Evolutionary conservation across 2,329 filamentous ascomycete species (phyloP).

Genomic region (Botrytis medusae): DNA sequence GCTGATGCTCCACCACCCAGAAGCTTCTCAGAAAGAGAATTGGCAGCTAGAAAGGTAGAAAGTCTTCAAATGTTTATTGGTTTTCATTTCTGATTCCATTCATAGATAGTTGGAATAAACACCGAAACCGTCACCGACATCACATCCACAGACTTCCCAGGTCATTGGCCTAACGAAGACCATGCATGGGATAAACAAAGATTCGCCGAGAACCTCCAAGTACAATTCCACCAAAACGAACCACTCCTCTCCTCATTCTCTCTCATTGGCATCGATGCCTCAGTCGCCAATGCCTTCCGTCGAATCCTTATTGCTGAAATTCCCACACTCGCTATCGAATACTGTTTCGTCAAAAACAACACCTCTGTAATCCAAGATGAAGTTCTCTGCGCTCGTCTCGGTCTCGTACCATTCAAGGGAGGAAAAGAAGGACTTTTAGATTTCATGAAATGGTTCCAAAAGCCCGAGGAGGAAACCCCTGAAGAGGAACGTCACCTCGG

Average conservation of each 20-base stretch:
- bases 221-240: conserved; percentile 84
- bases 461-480: conserved; percentile 62
- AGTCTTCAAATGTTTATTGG: conserved; percentile 5
- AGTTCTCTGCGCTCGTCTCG: conserved; percentile 85
- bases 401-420: conserved; percentile 85
- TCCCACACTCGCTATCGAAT: conserved; percentile 90
- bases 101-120: conserved; percentile 80
- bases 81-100: conserved; percentile 20
- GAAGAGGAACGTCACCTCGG: conserved; percentile 52
- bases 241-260: conserved; percentile 81
- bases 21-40: conserved; percentile 49
- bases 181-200: conserved; percentile 73
- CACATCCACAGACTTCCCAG: conserved; percentile 86
- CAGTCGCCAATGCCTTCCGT: conserved; percentile 94
- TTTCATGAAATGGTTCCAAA: conserved; percentile 80
- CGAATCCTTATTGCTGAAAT: conserved; percentile 95
- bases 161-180: conserved; percentile 87
- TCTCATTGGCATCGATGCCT: conserved; percentile 85
- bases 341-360: conserved; percentile 91
- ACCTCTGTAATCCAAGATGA: conserved; percentile 98
- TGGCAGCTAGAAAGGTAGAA: conserved; percentile 58
- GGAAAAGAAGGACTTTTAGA: conserved; percentile 71
- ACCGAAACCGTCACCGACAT: conserved; percentile 88
- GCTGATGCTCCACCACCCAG: conserved; percentile 4
- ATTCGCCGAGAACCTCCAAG: conserved; percentile 68